Evolutionary conservation across 768 basidiomycete species (phyloP).

Genomic region (Sporobolomyces phaffii): DNA sequence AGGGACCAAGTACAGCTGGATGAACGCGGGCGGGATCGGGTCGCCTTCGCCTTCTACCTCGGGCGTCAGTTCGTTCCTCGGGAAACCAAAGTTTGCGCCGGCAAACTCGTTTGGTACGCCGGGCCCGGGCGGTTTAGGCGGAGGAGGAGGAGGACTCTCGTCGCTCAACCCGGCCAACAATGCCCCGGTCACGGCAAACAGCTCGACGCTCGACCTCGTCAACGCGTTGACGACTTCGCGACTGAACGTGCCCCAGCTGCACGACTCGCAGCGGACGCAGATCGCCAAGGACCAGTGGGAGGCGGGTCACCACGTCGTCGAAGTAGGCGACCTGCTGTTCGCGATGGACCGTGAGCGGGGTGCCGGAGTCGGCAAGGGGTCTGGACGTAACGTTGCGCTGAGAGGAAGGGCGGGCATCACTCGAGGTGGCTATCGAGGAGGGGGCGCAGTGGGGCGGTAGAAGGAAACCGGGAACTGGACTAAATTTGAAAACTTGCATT

Average conservation of each 20-base stretch:
- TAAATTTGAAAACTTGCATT: no score
- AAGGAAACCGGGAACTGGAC: no score
- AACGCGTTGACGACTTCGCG: constrained; percentile 22
- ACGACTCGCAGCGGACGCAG: constrained; percentile 51
- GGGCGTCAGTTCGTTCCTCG: constrained; percentile 8
- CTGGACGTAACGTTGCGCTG: constrained; percentile 11
- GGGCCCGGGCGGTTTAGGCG: no score
- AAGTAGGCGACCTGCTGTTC: constrained; percentile 75
- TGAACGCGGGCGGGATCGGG: constrained; percentile 57
- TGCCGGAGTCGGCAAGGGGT: constrained; percentile 26
- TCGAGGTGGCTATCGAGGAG: constrained; percentile 1
- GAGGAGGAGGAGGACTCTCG: constrained; percentile 40
- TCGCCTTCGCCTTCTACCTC: constrained; percentile 18
- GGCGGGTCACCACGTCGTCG: constrained; percentile 58
- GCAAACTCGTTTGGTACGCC: constrained; percentile 36
- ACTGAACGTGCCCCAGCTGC: constrained; percentile 38
- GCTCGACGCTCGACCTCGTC: constrained; percentile 51
- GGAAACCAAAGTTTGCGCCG: constrained; percentile 31
- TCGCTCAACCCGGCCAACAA: constrained; percentile 27
- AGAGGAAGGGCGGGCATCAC: constrained; percentile 29
- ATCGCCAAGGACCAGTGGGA: constrained; percentile 51
- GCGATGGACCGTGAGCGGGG: constrained; percentile 59
- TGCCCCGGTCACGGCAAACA: constrained; percentile 43
- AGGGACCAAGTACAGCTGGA: constrained; percentile 70
- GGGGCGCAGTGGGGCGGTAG: not conserved